Evolutionary conservation across 148 eudicot genomes (phyloP).

Genomic region (Amaranthus cruentus): DNA sequence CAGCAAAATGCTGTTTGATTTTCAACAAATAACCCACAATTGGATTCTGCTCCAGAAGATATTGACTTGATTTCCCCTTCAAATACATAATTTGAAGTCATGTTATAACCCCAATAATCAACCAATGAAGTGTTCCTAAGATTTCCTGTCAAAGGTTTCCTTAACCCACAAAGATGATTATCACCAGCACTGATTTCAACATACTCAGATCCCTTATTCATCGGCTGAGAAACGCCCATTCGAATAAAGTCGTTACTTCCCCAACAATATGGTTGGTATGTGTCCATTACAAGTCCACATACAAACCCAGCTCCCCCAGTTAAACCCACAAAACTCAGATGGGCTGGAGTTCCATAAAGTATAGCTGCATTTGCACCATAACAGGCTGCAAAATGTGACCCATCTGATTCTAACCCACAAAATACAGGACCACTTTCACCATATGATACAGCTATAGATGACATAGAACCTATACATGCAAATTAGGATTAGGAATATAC

Average conservation of each 20-base stretch:
- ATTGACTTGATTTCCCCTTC: constrained; percentile 67
- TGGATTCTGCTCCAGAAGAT: constrained; percentile 78
- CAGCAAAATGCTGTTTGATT: constrained; percentile 78
- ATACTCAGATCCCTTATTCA: constrained; percentile 50
- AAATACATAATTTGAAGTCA: constrained; percentile 59
- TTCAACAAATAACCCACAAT: constrained; percentile 67
- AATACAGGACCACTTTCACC: constrained; percentile 76
- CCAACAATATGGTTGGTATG: constrained; percentile 86
- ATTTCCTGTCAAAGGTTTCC: constrained; percentile 53
- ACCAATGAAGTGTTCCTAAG: constrained; percentile 56
- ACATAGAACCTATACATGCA: constrained; percentile 64
- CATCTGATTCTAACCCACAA: constrained; percentile 86
- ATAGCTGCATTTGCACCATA: constrained; percentile 74
- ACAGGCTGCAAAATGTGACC: constrained; percentile 69
- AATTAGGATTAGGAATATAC: no score
- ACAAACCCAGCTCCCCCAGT: constrained; percentile 86
- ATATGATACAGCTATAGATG: constrained; percentile 79
- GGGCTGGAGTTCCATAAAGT: constrained; percentile 47
- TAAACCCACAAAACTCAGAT: constrained; percentile 48
- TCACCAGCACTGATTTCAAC: constrained; percentile 94
- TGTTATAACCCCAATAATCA: constrained; percentile 98
- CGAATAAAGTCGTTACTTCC: constrained; percentile 57
- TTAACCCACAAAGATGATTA: constrained; percentile 78
- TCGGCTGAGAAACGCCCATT: constrained; percentile 70
- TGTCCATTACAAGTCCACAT: constrained; percentile 60